A percentile compares a stretch with the other conserved stretches of the same genome.
phyloP scores from a whole-genome alignment of 169 alveolate species.

The Perkinsus chesapeaki region DNA sequence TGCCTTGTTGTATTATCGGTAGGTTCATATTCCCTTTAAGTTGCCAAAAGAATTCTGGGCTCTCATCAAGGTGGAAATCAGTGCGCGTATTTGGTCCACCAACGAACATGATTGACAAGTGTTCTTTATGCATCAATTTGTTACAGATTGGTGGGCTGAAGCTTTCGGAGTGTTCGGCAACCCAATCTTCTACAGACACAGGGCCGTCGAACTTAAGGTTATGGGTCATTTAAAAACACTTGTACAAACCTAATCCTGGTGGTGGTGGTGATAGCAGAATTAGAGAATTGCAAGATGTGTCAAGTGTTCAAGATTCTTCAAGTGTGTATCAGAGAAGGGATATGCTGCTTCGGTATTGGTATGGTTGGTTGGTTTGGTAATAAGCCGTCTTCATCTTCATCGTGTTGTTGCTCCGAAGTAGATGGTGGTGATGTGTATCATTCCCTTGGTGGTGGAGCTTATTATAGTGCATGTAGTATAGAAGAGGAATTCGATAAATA shows the following conservation, averaged over 20 bases:
- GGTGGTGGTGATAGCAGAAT: neutral
- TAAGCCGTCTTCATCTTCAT: neutral
- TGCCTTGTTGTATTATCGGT: neutral
- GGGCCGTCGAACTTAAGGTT: neutral
- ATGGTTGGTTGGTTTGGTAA: neutral
- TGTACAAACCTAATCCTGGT: neutral
- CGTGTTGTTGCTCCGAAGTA: neutral
- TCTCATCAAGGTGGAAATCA: constrained; percentile 14
- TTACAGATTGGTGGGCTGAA: constrained; percentile 15
- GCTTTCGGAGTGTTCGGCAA: neutral
- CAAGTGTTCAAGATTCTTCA: no score
- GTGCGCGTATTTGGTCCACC: constrained; percentile 14
- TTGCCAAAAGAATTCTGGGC: constrained; percentile 12
- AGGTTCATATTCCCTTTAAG: constrained; percentile 8
- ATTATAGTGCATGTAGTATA: neutral
- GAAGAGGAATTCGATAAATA: neutral
- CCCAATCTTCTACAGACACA: neutral
- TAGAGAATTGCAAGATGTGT: no score
- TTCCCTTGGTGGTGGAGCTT: neutral
- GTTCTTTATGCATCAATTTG: constrained; percentile 5
- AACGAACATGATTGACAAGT: constrained; percentile 13
- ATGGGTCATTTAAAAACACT: neutral
- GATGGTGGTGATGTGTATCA: neutral
- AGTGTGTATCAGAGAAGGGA: neutral
- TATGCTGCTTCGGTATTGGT: neutral